Conservation (phyloP, 192 early-diverging fungal species). For the Backusella macrospora region DNA sequence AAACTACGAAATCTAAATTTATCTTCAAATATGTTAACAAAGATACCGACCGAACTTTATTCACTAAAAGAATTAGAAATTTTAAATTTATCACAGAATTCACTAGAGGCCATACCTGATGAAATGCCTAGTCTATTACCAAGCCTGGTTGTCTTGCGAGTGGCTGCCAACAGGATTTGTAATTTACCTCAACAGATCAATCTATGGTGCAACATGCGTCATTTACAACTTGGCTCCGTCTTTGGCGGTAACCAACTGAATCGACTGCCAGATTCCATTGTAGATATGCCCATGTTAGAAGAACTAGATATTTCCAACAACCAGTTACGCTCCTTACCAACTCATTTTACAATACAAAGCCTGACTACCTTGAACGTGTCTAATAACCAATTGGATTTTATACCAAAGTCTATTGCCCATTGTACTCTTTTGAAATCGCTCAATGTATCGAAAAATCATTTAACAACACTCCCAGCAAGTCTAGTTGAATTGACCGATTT, state of each 20-base stretch:
- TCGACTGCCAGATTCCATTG: slow-evolving; percentile 44
- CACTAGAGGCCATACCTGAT: slow-evolving; percentile 40
- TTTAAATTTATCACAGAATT: slow-evolving; percentile 55
- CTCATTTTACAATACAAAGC: slow-evolving; percentile 13
- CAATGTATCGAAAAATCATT: slow-evolving; percentile 42
- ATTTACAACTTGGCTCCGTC: slow-evolving; percentile 52
- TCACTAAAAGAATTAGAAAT: slow-evolving; percentile 44
- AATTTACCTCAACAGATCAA: slow-evolving; percentile 38
- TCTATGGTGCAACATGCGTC: slow-evolving; percentile 44
- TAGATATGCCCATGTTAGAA: slow-evolving; percentile 43
- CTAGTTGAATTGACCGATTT: slow-evolving; percentile 30
- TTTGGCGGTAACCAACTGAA: slow-evolving; percentile 53
- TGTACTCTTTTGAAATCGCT: slow-evolving; percentile 27
- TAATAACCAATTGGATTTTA: slow-evolving; percentile 52
- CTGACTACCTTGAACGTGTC: slow-evolving; percentile 44
- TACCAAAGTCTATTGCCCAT: slow-evolving; percentile 53
- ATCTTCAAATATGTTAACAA: slow-evolving; percentile 49
- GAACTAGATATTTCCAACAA: slow-evolving; percentile 60
- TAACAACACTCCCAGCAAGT: slow-evolving; percentile 35
- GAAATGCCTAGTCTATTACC: slow-evolving; percentile 43
- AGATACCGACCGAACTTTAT: slow-evolving; percentile 51
- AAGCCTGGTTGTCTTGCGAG: slow-evolving; percentile 41
- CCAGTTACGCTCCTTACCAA: slow-evolving; percentile 45
- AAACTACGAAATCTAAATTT: slow-evolving; percentile 48
- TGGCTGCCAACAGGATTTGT: slow-evolving; percentile 51